Evolutionary conservation across 306 rosid genomes (phyloP), one percentile per base, ranked within the genome.

Genomic region (Casuarina cunninghamiana): DNA sequence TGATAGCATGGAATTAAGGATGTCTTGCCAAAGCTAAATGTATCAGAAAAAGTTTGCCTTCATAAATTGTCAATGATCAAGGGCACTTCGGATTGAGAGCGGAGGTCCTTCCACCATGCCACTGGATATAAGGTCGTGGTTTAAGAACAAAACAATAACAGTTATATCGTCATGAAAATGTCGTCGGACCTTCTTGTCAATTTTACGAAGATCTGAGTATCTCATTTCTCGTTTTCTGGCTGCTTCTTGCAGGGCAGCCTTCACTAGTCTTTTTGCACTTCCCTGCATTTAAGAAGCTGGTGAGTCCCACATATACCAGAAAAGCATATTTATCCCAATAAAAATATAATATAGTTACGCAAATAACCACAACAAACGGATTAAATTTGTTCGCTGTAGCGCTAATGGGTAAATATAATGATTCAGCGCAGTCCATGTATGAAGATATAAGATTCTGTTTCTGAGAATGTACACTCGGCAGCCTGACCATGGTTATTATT

Each of bases 201-300:
- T 87, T 76, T 87, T 87, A 11, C 88, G 84, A 9, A 92, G 97
- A 79, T 92, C 97, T 35, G 93, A 89, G 73, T 87, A 90, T 43
- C 98, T 81, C 97, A 90, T 89, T 76, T 93, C 97, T 77, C 97
- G 87, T 78, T 93, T 93, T 71, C 93, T 88, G 9, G 97, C 97
- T 12, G 97, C 97, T 84, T 93, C 97, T 21, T 93, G 96, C 50
- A 93, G 85, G 73, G 97, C 97, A 19, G 94, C 93, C 91, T 93
- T 91, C 10, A 93, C 79, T 38, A 93, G 98, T 83, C 87, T 87
- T 83, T 89, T 91, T 53, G 98, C 98, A 80, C 90, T 93, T 84
- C 98, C 98, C 98, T 93, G 91, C 87, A 81, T 38, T 49, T 6
- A 61, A 51, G 43, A 60, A 60, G 62, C 73, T 78, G 13, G 19